A percentile compares a stretch with the other conserved stretches of the same genome.
These are phyloP conservation scores for Suhomyces chickasaworum DNA, from an alignment of 1,139 yeast genomes.

Conservation along the genomic window DNA sequence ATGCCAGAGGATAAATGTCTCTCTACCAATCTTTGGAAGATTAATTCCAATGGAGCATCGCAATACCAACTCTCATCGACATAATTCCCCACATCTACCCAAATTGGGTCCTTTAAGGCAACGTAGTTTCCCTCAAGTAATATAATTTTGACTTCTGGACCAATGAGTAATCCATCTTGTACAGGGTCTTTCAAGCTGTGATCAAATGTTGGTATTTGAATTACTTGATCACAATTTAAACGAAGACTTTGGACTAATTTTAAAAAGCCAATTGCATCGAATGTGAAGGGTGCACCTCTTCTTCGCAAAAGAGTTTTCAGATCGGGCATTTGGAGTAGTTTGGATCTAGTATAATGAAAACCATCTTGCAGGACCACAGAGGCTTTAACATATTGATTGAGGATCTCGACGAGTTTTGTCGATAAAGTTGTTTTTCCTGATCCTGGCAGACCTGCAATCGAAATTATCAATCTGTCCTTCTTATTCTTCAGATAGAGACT, in stretches of 20 bases:
- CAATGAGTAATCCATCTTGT: slow-evolving; percentile 49
- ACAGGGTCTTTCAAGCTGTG: slow-evolving; percentile 71
- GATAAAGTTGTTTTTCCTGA: slow-evolving; percentile 29
- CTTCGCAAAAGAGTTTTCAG: slow-evolving; percentile 58
- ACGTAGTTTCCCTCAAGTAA: slow-evolving; percentile 70
- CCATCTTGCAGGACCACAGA: slow-evolving; percentile 68
- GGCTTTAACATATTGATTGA: slow-evolving; percentile 21
- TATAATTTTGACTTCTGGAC: slow-evolving; percentile 48
- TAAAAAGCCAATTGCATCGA: slow-evolving; percentile 56
- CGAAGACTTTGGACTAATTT: slow-evolving; percentile 26
- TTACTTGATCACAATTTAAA: slow-evolving; percentile 20
- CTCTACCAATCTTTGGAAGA: slow-evolving; percentile 38
- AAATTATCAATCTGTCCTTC: slow-evolving; percentile 4
- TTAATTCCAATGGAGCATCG: slow-evolving; percentile 45
- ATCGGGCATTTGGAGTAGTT: slow-evolving; percentile 53
- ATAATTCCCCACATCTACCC: slow-evolving; percentile 46
- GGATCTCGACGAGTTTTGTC: slow-evolving; percentile 16
- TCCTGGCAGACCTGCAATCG: slow-evolving; percentile 30
- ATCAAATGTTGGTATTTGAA: slow-evolving; percentile 71
- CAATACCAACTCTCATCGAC: slow-evolving; percentile 51
- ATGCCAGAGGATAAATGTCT: slow-evolving; percentile 78
- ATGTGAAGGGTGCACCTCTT: slow-evolving; percentile 86
- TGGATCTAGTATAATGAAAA: slow-evolving; percentile 66
- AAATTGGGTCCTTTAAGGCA: slow-evolving; percentile 48
- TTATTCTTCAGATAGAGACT: slow-evolving; percentile 5